Conservation (phyloP, 2,329 filamentous ascomycete species). For the Colletotrichum sp. region DNA sequence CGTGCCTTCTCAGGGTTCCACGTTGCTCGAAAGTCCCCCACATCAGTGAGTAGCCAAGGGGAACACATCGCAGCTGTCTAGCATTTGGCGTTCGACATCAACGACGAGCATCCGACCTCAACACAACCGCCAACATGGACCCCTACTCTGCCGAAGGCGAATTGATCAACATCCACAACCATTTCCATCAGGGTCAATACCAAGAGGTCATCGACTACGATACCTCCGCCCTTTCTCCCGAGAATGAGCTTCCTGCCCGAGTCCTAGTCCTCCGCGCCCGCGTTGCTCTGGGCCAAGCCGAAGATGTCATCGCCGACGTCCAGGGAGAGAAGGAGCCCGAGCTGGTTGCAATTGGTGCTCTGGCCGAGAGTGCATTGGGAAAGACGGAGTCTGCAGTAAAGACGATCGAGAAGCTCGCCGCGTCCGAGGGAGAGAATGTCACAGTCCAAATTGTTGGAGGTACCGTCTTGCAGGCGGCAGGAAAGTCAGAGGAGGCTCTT, state of each 20-base stretch:
- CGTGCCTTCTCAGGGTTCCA: slow-evolving; percentile 55
- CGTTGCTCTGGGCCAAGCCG: slow-evolving; percentile 80
- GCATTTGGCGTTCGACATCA: slow-evolving; percentile 20
- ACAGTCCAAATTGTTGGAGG: slow-evolving; percentile 83
- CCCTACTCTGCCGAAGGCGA: slow-evolving; percentile 75
- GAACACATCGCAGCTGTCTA: slow-evolving; percentile 24
- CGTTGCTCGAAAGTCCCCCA: slow-evolving; percentile 53
- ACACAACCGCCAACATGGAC: slow-evolving; percentile 58
- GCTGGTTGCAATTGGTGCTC: slow-evolving; percentile 75
- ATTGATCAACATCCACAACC: slow-evolving; percentile 73
- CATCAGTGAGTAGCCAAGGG: slow-evolving; percentile 34
- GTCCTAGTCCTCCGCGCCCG: slow-evolving; percentile 82
- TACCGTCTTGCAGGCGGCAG: slow-evolving; percentile 81
- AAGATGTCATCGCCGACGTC: slow-evolving; percentile 74
- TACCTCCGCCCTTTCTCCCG: slow-evolving; percentile 76
- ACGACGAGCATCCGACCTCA: slow-evolving; percentile 8
- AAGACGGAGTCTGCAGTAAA: slow-evolving; percentile 66
- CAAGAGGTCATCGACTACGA: slow-evolving; percentile 86
- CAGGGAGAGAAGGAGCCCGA: slow-evolving; percentile 71
- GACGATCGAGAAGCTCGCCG: slow-evolving; percentile 70
- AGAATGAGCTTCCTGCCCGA: slow-evolving; percentile 78
- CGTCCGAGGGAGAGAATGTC: slow-evolving; percentile 72
- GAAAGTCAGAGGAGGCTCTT: slow-evolving; percentile 85
- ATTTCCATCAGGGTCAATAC: slow-evolving; percentile 84
- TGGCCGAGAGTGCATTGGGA: slow-evolving; percentile 71